Percentiles rank a stretch among this genome's conserved stretches.
Evolutionary conservation across 1,139 yeast species (phyloP).

Genomic region (Suhomyces guaymorum): DNA sequence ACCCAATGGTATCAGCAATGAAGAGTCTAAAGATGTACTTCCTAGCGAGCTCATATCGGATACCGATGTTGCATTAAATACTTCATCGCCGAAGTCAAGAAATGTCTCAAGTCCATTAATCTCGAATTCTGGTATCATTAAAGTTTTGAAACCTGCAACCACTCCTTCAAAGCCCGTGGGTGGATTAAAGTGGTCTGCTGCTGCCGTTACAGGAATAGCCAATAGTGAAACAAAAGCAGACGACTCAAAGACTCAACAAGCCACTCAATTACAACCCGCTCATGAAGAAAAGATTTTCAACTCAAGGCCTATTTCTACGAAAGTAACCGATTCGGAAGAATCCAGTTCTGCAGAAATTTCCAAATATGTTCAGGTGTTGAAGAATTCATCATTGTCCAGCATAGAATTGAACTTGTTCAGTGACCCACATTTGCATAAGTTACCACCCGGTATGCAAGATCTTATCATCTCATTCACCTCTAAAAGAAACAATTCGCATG

Average conservation of each 20-base stretch:
- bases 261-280: not conserved
- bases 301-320: too few species aligned
- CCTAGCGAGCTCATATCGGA: constrained; percentile 6
- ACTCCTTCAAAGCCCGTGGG: constrained; percentile 66
- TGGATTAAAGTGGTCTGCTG: constrained; percentile 69
- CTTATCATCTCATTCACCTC: constrained; percentile 54
- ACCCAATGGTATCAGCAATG: constrained; percentile 4
- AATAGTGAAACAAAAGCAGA: constrained; percentile 2
- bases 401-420: constrained; percentile 39
- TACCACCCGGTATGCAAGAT: constrained; percentile 77
- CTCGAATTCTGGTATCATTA: constrained; percentile 26
- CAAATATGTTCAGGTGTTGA: constrained; percentile 31
- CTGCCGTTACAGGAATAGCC: constrained; percentile 51
- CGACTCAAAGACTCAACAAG: not conserved
- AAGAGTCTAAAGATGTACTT: constrained; percentile 3
- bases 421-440: constrained; percentile 44
- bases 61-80: constrained; percentile 2
- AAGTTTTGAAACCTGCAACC: constrained; percentile 66
- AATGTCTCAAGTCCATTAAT: constrained; percentile 18
- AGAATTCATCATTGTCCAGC: constrained; percentile 33
- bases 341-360: constrained; percentile 1
- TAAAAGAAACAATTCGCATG: constrained; percentile 32
- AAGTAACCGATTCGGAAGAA: not conserved
- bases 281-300: too few species aligned
- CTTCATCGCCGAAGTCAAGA: constrained; percentile 16